Base-by-base conservation (phyloP, 306 rosid species). In the Vigna nakashimae region DNA sequence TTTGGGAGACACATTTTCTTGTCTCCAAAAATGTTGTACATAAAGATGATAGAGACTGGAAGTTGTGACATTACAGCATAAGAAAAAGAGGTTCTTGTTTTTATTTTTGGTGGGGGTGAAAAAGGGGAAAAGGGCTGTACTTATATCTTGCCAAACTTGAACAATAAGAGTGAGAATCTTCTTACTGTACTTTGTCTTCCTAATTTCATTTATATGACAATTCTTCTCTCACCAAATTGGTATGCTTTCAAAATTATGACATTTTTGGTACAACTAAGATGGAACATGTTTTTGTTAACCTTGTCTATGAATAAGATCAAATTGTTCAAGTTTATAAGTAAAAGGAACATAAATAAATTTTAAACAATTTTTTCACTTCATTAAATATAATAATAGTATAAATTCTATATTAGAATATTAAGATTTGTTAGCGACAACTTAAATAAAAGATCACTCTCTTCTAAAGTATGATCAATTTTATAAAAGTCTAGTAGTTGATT, bases 71-170 rank as follows among this genome's bases (percentile, higher is more conserved):
- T 58, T 67, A 76, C 73, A 72, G n/a, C 76, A 57, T 59, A 70
- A 36, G 65, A 70, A 56, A 83, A 64, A 52, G 48, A 34, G 63
- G 69, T 59, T 30, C 72, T 75, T 59, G 32, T 60, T 76, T 66
- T 46, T 28, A 18, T 59, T 59, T 78, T 82, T 66, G 78, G 69
- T 69, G 43, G 76, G 36, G 34, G 16, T 17, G 10, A 65, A 79
- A 75, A 43, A 28, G 20, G 17, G 42, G 66, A 42, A 40, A 78
- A 79, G 48, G 52, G 40, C 67, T 86, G 90, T 91, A 85, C 83
- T 86, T 72, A 86, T 86, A 80, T 80, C 84, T 84, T 83, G 84
- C 86, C 85, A 86, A 84, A 82, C 77, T 75, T 86, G 79, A 82
- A 81, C 76, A 91, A 85, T 87, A 89, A 89, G 87, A 84, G 81